These are phyloP conservation scores for Candida sp. DNA, from an alignment of 1,139 yeast genomes.

Conservation along the genomic window DNA sequence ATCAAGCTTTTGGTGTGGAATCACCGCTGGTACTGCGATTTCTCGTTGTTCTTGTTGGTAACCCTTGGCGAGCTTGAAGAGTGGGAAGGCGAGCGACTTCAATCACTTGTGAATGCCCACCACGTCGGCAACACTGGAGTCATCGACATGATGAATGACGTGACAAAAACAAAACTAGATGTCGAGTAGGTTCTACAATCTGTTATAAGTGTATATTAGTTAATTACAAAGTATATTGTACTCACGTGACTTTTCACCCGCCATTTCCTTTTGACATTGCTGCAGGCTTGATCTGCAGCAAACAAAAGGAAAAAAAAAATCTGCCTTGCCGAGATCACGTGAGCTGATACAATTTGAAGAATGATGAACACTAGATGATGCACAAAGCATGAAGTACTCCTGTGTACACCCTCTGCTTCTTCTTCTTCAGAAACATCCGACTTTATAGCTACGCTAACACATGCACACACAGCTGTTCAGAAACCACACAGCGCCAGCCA, in stretches of 20 bases:
- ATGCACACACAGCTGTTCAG: too few species aligned
- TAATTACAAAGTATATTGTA: too few species aligned
- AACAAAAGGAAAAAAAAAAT: not conserved
- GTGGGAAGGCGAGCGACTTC: conserved; percentile 62
- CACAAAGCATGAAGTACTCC: not conserved
- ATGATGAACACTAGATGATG: not conserved
- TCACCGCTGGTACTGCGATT: conserved; percentile 96
- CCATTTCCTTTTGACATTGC: too few species aligned
- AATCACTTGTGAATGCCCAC: conserved; percentile 24
- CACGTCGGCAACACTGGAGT: conserved; percentile 52
- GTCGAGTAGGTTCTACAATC: conserved; percentile 51
- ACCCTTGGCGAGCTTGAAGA: conserved; percentile 65
- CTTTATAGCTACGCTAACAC: too few species aligned
- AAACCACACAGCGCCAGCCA: not conserved
- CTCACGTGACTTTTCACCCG: too few species aligned
- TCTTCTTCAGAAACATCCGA: too few species aligned
- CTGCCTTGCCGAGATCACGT: not conserved
- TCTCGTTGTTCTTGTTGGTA: conserved; percentile 67
- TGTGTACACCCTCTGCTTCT: too few species aligned
- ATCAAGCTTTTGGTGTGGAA: conserved; percentile 91
- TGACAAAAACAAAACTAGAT: conserved; percentile 17
- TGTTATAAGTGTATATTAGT: conserved; percentile 10
- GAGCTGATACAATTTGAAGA: not conserved
- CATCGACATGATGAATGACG: conserved; percentile 58
- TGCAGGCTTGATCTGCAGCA: conserved; percentile 32